Percentiles rank a stretch among this genome's conserved stretches.
phyloP scores from a whole-genome alignment of 2,329 filamentous ascomycete genomes.

The Exophiala aquamarina region DNA sequence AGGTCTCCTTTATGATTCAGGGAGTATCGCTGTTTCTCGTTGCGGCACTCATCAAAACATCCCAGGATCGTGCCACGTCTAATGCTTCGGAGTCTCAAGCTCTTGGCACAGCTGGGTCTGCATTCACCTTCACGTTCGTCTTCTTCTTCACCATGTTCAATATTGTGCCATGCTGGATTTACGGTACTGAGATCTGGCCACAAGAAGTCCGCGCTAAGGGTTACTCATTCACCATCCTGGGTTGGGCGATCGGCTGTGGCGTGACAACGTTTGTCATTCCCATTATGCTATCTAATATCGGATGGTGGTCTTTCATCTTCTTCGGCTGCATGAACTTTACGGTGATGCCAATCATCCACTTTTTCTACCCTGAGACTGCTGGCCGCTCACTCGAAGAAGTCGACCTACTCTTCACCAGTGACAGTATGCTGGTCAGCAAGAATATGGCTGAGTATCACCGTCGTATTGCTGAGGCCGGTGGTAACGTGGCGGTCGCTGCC shows the following conservation, averaged over 20 bases:
- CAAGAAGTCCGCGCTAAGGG: conserved; percentile 55
- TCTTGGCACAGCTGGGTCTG: conserved; percentile 25
- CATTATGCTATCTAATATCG: conserved; percentile 39
- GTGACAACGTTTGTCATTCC: conserved; percentile 39
- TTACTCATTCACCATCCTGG: conserved; percentile 52
- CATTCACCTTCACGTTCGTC: conserved; percentile 58
- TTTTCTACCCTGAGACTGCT: conserved; percentile 55
- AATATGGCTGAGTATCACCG: conserved; percentile 35
- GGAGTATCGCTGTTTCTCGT: conserved; percentile 27
- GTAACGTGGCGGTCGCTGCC: conserved; percentile 32
- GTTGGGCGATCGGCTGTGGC: conserved; percentile 48
- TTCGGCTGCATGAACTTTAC: conserved; percentile 42
- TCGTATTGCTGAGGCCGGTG: conserved; percentile 32
- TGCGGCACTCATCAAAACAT: conserved; percentile 26
- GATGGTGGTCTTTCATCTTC: conserved; percentile 47
- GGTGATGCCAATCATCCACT: conserved; percentile 54
- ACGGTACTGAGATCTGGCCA: conserved; percentile 50
- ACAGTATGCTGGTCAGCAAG: conserved; percentile 31
- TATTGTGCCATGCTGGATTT: conserved; percentile 59
- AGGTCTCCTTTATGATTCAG: conserved; percentile 27
- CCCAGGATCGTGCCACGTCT: conserved; percentile 20
- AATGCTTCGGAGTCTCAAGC: conserved; percentile 17
- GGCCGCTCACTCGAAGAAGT: conserved; percentile 46
- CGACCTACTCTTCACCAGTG: conserved; percentile 44
- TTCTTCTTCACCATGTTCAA: conserved; percentile 64